Base-by-base conservation (phyloP, 495 filamentous ascomycete genomes). In the Trichoderma orchidacearum region DNA sequence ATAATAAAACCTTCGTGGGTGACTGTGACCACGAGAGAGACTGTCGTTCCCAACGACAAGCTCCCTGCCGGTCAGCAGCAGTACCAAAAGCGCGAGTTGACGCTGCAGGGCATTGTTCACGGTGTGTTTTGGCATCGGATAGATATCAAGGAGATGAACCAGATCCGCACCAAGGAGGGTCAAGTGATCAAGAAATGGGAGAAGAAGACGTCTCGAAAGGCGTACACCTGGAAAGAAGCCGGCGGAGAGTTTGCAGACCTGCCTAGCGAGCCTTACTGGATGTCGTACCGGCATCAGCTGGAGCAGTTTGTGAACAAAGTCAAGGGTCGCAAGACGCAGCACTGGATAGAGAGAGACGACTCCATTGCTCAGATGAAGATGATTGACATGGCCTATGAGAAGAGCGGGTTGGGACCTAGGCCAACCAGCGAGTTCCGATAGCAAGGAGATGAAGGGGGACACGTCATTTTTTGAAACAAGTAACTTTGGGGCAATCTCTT, bases 241-340 rank as follows among this genome's bases (percentile, higher is more conserved):
- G 63, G 67, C n/a, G 53, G 67, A 7, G 61, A 66, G 35, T 48
- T 48, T 27, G 18, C 41, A 9, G 21, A 48, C 27, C 54, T 66
- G 57, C 52, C 57, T n/a, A 72, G 72, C 7, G 70, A 77, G 58
- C 54, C 61, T 11, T 70, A 68, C 59, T 83, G 80, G 80, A 60
- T 67, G 1, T 73, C 72, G 2, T 81, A 80, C 59, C 68, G 72
- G 11, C 68, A 77, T 58, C 73, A 79, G 64, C 65, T 85, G 6
- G 73, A 83, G 58, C 68, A 76, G 56, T 85, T 85, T 60, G 75
- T 83, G 15, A 77, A 82, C 60, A 65, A 61, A 23, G 59, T 83
- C 3, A 74, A 72, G 28, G 74, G 74, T 0, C 63, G 74, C 5
- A 57, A 69, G 36, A 68, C 64, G 4, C 68, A 67, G 5, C 66